Base-by-base conservation (phyloP, 2,329 filamentous ascomycete genomes). In the Dothideomycetes sp. region DNA sequence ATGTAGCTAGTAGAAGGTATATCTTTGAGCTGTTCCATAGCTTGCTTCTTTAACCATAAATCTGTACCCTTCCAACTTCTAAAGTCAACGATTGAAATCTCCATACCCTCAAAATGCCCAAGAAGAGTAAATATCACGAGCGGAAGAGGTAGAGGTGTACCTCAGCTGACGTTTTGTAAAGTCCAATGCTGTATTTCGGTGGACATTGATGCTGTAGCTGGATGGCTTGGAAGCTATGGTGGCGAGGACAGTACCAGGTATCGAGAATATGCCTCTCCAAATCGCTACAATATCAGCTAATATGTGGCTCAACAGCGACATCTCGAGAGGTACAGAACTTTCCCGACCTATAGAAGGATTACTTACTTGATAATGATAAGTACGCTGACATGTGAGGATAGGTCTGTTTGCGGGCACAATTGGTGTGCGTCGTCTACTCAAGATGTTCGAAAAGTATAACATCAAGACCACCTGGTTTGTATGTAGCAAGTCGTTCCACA, bases 201-300 rank as follows among this genome's bases (percentile, higher is more conserved):
- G 17, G 81, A 86, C 45, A 78, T 86, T 18, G 81, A 86, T 47
- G 81, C 80, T n/a, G 78, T 85, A 2, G 75, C 80, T 2, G 80
- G 81, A 7, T 86, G 81, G 82, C 65, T 86, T 1, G 81, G 81
- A 1, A 81, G 75, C 0, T 86, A 87, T 50, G 79, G 79, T 12
- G 80, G 82, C 29, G 73, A 85, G 56, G 81, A 86, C 53, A 79
- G 73, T 5, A 76, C 73, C 1, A 38, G 36, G 9, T 27, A 37
- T n/a, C n/a, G n/a, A n/a, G n/a, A n/a, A n/a, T n/a, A n/a, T n/a
- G n/a, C n/a, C n/a, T n/a, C n/a, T n/a, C n/a, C n/a, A n/a, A n/a
- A n/a, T n/a, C n/a, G n/a, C n/a, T n/a, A n/a, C n/a, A n/a, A n/a
- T n/a, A n/a, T n/a, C n/a, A n/a, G n/a, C n/a, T n/a, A n/a, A n/a